These are phyloP conservation scores for Chlamydomonas sp. DNA, from an alignment of 139 green algal genomes.

Conservation along the genomic window DNA sequence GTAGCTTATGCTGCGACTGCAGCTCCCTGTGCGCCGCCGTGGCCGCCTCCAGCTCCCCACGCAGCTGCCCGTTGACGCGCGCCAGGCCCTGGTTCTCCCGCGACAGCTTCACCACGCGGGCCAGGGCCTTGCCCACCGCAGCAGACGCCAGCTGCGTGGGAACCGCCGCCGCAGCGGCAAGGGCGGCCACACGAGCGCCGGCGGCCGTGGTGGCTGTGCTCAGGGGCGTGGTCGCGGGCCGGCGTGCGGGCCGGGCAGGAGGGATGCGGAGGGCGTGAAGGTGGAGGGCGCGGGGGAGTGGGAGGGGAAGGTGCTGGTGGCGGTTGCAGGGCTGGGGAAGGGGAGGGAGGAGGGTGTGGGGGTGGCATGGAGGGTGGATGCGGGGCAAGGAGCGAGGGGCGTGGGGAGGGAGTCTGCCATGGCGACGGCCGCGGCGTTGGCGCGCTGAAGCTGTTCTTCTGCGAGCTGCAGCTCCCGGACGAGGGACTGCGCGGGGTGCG, in stretches of 20 bases:
- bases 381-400: too few relatives aligned
- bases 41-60: background rate
- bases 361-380: too few relatives aligned
- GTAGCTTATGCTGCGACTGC: slow-evolving; percentile 1
- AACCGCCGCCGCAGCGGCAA: background rate
- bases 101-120: background rate
- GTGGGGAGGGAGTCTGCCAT: too few relatives aligned
- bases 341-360: too few relatives aligned
- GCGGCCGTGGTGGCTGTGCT: background rate
- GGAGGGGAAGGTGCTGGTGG: too few relatives aligned
- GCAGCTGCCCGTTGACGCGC: slow-evolving; percentile 26
- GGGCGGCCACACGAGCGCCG: background rate
- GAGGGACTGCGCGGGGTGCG: background rate
- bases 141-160: background rate
- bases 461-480: slow-evolving; percentile 3
- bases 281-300: too few relatives aligned
- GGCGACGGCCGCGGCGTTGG: background rate
- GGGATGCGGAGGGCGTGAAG: too few relatives aligned
- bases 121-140: slow-evolving; percentile 10
- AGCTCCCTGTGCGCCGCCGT: slow-evolving; percentile 8
- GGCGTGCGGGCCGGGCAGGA: too few relatives aligned
- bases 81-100: slow-evolving; percentile 30
- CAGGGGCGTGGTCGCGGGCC: background rate
- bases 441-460: background rate
- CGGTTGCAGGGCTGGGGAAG: too few relatives aligned